These are phyloP conservation scores for Cornus suecica DNA, from an alignment of 148 eudicot genomes.

Conservation along the genomic window DNA sequence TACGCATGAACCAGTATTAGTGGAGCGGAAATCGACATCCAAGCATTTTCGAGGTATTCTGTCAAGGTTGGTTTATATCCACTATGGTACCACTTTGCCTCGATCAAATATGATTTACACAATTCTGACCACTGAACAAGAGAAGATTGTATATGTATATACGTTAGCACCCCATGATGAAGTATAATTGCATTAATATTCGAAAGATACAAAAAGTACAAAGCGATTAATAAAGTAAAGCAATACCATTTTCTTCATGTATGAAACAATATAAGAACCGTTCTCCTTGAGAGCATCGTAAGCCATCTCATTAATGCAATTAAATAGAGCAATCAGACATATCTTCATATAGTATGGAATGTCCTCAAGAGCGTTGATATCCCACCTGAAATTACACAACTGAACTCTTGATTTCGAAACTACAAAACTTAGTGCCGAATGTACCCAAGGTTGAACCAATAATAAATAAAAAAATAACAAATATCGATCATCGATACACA, in stretches of 20 bases:
- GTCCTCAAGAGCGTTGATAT: not conserved
- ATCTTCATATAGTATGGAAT: constrained; percentile 30
- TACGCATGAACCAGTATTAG: constrained; percentile 9
- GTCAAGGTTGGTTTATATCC: constrained; percentile 19
- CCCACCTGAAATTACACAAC: constrained; percentile 19
- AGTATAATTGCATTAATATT: no score
- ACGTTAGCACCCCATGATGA: no score
- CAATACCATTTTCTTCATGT: constrained; percentile 15
- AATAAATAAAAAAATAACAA: no score
- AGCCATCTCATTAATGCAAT: constrained; percentile 16
- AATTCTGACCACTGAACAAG: constrained; percentile 24
- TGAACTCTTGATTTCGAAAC: no score
- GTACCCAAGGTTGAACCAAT: no score
- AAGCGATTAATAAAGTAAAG: no score
- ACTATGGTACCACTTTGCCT: constrained; percentile 19
- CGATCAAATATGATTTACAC: constrained; percentile 18
- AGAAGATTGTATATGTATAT: no score
- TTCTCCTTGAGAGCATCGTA: constrained; percentile 10
- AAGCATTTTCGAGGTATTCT: constrained; percentile 22
- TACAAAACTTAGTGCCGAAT: no score
- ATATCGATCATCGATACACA: no score
- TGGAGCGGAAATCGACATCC: constrained; percentile 23
- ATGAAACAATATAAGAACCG: not conserved
- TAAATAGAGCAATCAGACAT: constrained; percentile 16
- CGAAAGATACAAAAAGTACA: no score